A percentile compares a stretch with the other conserved stretches of the same genome.
These are phyloP conservation scores for Trichosanthes truncata DNA, from an alignment of 306 rosid species.

Conservation along the genomic window DNA sequence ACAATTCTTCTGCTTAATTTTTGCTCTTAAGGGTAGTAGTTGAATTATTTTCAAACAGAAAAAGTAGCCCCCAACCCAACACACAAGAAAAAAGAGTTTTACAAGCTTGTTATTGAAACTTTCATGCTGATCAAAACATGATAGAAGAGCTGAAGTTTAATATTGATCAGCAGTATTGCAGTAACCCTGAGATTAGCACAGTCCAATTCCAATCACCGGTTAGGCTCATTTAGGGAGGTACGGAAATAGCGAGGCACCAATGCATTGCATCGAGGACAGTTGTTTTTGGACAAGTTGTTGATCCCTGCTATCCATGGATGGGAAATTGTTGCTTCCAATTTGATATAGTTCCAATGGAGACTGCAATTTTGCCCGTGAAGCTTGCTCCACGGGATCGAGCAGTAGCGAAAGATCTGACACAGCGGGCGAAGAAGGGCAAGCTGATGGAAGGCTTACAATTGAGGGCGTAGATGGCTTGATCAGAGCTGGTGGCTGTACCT, in stretches of 20 bases:
- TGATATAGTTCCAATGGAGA: not conserved
- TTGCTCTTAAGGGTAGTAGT: not conserved
- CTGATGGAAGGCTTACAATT: constrained; percentile 35
- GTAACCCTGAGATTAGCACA: not conserved
- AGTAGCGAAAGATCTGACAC: not conserved
- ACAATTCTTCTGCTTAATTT: not conserved
- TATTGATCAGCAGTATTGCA: not conserved
- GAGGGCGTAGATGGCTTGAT: constrained; percentile 23
- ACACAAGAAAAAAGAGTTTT: not conserved
- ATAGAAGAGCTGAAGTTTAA: not conserved
- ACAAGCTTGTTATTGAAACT: not conserved
- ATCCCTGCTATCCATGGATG: not conserved
- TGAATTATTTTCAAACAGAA: not conserved
- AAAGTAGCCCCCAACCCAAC: not conserved
- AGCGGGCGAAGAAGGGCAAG: not conserved
- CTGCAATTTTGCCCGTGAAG: not conserved
- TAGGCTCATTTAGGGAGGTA: not conserved
- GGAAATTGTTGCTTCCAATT: constrained; percentile 5
- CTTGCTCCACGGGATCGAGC: not conserved
- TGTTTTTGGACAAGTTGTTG: not conserved
- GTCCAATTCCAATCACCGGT: not conserved
- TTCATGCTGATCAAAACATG: not conserved
- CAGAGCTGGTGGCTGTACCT: constrained; percentile 30
- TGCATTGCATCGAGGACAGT: not conserved
- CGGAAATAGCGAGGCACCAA: not conserved